Percentiles rank a stretch among this genome's conserved stretches.
These are phyloP conservation scores for Colletotrichum sp. DNA, from an alignment of 2,329 filamentous ascomycete genomes.

Conservation along the genomic window DNA sequence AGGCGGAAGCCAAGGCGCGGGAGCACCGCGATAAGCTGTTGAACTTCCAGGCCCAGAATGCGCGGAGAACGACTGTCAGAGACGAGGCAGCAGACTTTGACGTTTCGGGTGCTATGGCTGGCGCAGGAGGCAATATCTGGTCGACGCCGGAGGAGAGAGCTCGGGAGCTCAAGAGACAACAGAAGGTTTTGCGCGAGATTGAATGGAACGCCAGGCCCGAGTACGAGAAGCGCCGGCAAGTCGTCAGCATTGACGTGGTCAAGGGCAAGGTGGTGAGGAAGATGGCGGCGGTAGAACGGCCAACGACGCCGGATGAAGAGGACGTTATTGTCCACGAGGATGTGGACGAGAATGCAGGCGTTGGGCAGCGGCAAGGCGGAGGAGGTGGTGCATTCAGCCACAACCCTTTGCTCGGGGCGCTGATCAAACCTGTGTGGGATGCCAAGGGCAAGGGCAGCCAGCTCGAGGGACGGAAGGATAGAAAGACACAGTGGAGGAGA, in stretches of 20 bases:
- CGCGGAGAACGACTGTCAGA: constrained; percentile 80
- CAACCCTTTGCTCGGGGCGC: constrained; percentile 69
- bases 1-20: constrained; percentile 71
- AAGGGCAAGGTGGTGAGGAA: constrained; percentile 77
- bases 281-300: constrained; percentile 69
- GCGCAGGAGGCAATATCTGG: constrained; percentile 72
- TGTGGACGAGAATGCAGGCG: constrained; percentile 29
- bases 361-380: constrained; percentile 20
- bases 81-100: constrained; percentile 80
- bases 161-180: constrained; percentile 82
- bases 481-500: constrained; percentile 57
- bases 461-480: constrained; percentile 47
- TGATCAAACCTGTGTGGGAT: constrained; percentile 70
- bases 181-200: constrained; percentile 82
- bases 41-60: constrained; percentile 85
- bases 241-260: constrained; percentile 84
- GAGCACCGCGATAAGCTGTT: constrained; percentile 84
- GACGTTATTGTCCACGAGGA: constrained; percentile 19
- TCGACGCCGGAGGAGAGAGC: constrained; percentile 83
- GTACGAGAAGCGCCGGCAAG: constrained; percentile 85
- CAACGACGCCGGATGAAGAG: constrained; percentile 54
- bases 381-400: constrained; percentile 67
- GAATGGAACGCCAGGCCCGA: constrained; percentile 86
- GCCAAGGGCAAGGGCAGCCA: constrained; percentile 55
- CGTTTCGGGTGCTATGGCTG: constrained; percentile 48